phyloP scores from a whole-genome alignment of 768 basidiomycete genomes.

The Serendipita sp. region DNA sequence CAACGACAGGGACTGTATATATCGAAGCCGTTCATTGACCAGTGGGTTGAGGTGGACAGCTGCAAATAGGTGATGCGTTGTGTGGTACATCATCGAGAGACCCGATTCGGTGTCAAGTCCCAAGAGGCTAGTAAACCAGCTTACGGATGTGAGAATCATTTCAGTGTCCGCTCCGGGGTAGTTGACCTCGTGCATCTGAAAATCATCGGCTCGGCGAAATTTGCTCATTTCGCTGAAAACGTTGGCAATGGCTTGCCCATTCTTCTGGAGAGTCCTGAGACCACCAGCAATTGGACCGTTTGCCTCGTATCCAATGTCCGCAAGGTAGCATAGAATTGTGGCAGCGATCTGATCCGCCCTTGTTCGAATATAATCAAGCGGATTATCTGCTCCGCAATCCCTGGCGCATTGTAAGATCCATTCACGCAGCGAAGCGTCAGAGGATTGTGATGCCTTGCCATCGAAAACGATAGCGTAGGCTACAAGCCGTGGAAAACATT shows the following conservation, averaged over 20 bases:
- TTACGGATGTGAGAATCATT: conserved; percentile 37
- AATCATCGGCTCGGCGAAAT: conserved; percentile 34
- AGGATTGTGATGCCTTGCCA: neutral
- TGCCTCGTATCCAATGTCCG: conserved; percentile 47
- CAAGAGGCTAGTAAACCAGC: conserved; percentile 36
- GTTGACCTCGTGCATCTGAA: conserved; percentile 46
- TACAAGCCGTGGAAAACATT: conserved; percentile 56
- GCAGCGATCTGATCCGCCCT: conserved; percentile 43
- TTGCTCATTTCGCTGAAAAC: conserved; percentile 37
- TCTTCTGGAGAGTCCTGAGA: conserved; percentile 24
- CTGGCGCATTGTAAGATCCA: neutral
- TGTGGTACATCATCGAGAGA: conserved; percentile 58
- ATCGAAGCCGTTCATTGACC: conserved; percentile 69
- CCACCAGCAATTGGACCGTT: conserved; percentile 34
- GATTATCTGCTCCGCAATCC: conserved; percentile 6
- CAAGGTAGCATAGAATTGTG: conserved; percentile 44
- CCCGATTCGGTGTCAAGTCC: conserved; percentile 26
- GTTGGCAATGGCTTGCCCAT: conserved; percentile 21
- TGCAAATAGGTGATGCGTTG: conserved; percentile 57
- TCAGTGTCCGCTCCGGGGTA: conserved; percentile 39
- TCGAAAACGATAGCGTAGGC: conserved; percentile 20
- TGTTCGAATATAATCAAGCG: conserved; percentile 17
- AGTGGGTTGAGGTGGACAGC: conserved; percentile 50
- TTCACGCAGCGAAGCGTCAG: neutral
- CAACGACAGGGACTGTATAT: conserved; percentile 55